These are phyloP conservation scores for Jatropha curcas DNA, from an alignment of 345 rosid genomes.

Conservation along the genomic window DNA sequence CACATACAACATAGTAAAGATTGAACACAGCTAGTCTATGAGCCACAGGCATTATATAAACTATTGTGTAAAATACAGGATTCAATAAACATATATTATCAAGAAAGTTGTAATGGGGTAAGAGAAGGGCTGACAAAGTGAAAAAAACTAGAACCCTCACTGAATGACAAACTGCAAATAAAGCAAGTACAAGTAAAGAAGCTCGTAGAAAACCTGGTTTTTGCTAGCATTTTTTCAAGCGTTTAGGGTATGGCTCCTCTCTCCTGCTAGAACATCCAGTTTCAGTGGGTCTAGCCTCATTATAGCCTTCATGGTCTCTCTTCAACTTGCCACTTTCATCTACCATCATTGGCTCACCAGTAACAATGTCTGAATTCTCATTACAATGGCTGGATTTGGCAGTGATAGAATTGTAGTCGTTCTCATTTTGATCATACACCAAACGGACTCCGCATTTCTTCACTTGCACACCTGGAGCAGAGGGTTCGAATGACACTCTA, in stretches of 20 bases:
- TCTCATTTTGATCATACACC: constrained; percentile 9
- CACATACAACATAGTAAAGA: no score
- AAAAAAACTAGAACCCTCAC: no score
- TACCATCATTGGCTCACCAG: neutral
- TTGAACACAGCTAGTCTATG: no score
- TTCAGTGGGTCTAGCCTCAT: neutral
- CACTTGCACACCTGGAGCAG: constrained; percentile 8
- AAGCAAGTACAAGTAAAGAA: neutral
- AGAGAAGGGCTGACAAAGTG: no score
- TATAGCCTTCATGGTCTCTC: neutral
- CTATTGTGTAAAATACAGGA: no score
- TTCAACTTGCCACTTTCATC: neutral
- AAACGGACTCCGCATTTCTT: constrained; percentile 10
- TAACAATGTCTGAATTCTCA: neutral
- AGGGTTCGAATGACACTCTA: constrained; percentile 9
- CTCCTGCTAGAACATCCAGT: neutral
- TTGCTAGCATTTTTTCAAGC: neutral
- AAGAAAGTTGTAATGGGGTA: no score
- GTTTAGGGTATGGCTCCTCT: neutral
- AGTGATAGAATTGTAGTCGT: neutral
- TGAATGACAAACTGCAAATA: neutral
- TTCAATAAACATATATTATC: no score
- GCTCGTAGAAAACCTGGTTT: neutral
- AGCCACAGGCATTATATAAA: no score
- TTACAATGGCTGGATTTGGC: neutral